These are phyloP conservation scores for Apiospora marii DNA, from an alignment of 2,329 filamentous ascomycete species.

Conservation along the genomic window DNA sequence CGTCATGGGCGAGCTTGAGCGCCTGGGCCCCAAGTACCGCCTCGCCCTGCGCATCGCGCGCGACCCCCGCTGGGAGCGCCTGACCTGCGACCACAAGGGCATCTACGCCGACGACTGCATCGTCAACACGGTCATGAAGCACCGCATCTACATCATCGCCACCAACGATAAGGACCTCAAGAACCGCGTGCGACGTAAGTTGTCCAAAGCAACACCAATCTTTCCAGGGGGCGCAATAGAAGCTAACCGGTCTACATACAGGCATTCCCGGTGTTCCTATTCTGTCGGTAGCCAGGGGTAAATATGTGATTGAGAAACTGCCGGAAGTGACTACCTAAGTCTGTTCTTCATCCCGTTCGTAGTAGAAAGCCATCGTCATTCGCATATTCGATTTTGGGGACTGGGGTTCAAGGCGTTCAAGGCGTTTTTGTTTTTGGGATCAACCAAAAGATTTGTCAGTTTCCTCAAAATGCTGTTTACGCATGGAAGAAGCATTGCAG, in stretches of 20 bases:
- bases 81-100: constrained; percentile 86
- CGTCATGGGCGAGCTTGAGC: constrained; percentile 86
- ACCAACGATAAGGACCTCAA: constrained; percentile 61
- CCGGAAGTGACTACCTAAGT: constrained; percentile 27
- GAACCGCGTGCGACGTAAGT: constrained; percentile 27
- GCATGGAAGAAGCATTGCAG: constrained; percentile 13
- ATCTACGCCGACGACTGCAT: constrained; percentile 83
- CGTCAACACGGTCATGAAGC: constrained; percentile 63
- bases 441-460: not conserved
- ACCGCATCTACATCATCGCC: constrained; percentile 79
- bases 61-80: constrained; percentile 86
- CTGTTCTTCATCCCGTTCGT: not conserved
- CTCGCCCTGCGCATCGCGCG: constrained; percentile 86
- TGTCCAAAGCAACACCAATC: constrained; percentile 49
- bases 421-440: not conserved
- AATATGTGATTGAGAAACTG: constrained; percentile 85
- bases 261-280: constrained; percentile 71
- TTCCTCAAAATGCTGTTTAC: not conserved
- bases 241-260: not conserved
- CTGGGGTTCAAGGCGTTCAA: not conserved
- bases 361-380: not conserved
- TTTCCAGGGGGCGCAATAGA: constrained; percentile 79
- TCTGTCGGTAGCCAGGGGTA: constrained; percentile 84
- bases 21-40: constrained; percentile 79
- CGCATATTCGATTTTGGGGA: not conserved